Evolutionary conservation across 208 protist species (phyloP).

Genomic region (Lotmaria passim): DNA sequence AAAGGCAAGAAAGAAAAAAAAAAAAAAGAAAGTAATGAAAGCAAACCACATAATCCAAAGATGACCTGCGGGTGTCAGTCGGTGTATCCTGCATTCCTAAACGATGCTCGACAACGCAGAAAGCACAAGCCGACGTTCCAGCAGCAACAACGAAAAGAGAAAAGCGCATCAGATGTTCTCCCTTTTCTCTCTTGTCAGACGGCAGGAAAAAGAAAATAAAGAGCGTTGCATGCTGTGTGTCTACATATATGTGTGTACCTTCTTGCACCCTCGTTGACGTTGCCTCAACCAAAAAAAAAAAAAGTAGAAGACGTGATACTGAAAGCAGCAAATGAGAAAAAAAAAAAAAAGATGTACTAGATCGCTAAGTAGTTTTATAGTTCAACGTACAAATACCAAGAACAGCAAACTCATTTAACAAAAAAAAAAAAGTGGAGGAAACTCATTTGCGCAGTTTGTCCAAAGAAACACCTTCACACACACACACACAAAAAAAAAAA

Average conservation of each 20-base stretch:
- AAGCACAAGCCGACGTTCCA: too few relatives aligned
- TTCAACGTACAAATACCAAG: too few relatives aligned
- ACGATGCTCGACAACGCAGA: too few relatives aligned
- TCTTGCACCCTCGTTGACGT: not conserved
- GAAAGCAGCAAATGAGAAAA: slow-evolving; percentile 7
- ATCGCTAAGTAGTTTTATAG: not conserved
- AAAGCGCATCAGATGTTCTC: too few relatives aligned
- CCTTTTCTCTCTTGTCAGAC: too few relatives aligned
- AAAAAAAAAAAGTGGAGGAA: too few relatives aligned
- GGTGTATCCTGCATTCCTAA: not conserved
- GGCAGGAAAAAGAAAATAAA: not conserved
- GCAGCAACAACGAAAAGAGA: too few relatives aligned
- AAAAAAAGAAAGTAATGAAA: slow-evolving; percentile 12
- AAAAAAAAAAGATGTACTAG: not conserved
- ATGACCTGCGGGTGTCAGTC: not conserved
- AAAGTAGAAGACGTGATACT: not conserved
- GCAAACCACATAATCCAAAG: not conserved
- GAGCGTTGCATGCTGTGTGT: too few relatives aligned
- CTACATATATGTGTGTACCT: too few relatives aligned
- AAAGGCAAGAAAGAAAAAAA: not conserved
- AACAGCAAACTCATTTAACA: not conserved
- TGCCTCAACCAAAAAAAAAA: not conserved
- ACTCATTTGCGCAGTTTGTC: too few relatives aligned
- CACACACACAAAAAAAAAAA: too few relatives aligned
- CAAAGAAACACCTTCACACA: too few relatives aligned